Base-by-base conservation (phyloP, 371 early-diverging fungal genomes). In the Mucor racemosus region DNA sequence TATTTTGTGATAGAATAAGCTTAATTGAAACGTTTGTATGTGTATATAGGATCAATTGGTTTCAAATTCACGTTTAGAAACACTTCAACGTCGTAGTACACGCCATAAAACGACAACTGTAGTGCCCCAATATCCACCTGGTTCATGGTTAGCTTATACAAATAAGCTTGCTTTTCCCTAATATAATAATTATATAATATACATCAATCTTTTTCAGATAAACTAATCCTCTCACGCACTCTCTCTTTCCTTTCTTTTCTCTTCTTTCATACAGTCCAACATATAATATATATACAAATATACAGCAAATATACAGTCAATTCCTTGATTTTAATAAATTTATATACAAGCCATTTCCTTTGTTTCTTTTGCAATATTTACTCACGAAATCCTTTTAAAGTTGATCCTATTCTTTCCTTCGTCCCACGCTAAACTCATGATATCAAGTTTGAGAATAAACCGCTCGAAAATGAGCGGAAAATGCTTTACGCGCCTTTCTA, bases 81-180 rank as follows among this genome's bases (percentile, higher is more conserved):
- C 19, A 64, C 78, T 55, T 78, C 53, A 53, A 26, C 53, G 84
- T 58, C 81, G 85, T 34, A 84, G 75, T 54, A 85, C 85, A 34
- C 75, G 87, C 34, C 82, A 76, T 53, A 84, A 79, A 69, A 67
- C 74, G 33, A 65, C 69, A 35, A 11, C 53, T 26, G 13, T 11
- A 5, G 53, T 53, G 0, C 68, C 71, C 15, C 68, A 72, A 17
- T 60, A 58, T 42, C 68, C 78, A 15, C 60, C 70, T 42, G 78
- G 81, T 6, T 76, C 81, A 54, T 81, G 78, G 78, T 67, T 73
- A 19, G 66, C 76, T n/a, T 81, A 81, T 60, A 69, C 64, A 59
- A 81, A 81, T 44, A 81, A 75, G 67, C 66, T 68, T 38, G 76
- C 76, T 10, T 74, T 75, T 9, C 39, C 34, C 34, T 56, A 36